Base-by-base conservation (phyloP, 1,139 yeast species). In the Blastobotrys capitulatus region DNA sequence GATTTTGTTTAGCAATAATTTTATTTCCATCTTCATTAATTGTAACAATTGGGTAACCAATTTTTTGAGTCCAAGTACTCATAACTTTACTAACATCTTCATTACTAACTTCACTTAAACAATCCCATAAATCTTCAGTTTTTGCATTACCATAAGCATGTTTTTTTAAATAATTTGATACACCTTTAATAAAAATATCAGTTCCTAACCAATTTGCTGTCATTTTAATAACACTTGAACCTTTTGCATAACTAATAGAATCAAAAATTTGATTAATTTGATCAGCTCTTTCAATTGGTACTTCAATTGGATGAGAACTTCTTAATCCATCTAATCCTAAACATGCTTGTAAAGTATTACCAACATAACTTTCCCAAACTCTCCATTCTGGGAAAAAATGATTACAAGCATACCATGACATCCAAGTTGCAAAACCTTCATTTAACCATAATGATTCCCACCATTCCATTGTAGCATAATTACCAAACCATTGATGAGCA, bases 401-500 rank as follows among this genome's bases (percentile, higher is more conserved):
- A 67, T 83, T 80, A 56, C 83, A 81, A 1, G 86, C 85, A 56
- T 73, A 71, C 76, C 81, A 83, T 10, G 86, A 83, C 64, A 82
- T 83, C 85, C 86, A 84, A 46, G 92, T 85, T 47, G 92, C 94
- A 63, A 85, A 85, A 34, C 90, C 90, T 70, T 84, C 92, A 65
- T 84, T 84, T 56, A 84, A 74, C 92, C 92, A 84, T 60, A 84
- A 75, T 59, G 82, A 89, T 66, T 83, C 87, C 92, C 92, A 84
- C 85, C 87, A 84, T 54, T 82, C 82, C 92, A 84, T 84, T 49
- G 92, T 84, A 52, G 84, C 90, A 64, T 83, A 74, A 69, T 84
- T 81, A 54, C 92, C 92, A 62, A 84, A 84, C 90, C 90, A 84
- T 69, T 84, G 90, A 64, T 84, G 92, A 27, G 90, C 92, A 69